phyloP scores from a whole-genome alignment of 164 flowering plant species.

The Houttuynia cordata region DNA sequence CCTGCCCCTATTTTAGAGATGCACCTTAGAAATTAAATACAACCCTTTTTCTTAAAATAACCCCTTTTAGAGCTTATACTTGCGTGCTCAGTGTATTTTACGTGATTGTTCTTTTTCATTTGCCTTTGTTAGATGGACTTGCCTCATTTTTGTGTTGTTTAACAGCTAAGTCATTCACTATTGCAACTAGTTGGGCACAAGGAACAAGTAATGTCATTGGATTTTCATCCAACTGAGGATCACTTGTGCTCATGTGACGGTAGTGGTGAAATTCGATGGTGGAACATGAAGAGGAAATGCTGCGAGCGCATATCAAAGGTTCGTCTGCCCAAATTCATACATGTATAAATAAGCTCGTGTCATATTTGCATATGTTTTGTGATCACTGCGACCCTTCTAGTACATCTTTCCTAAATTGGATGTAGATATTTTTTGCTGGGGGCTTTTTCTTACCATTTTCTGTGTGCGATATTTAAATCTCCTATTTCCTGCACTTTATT shows the following conservation, averaged over 20 bases:
- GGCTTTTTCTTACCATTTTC: no score
- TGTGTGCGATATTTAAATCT: no score
- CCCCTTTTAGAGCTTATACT: no score
- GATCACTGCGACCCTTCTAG: no score
- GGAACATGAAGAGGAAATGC: slow-evolving; percentile 53
- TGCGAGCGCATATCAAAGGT: slow-evolving; percentile 53
- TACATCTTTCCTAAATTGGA: not conserved
- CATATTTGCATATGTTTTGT: no score
- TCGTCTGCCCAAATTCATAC: no score
- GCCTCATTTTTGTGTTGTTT: not conserved
- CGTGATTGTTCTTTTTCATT: no score
- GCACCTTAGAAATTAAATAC: no score
- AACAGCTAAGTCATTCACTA: slow-evolving; percentile 56
- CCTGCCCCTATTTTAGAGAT: no score
- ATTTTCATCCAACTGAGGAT: slow-evolving; percentile 69
- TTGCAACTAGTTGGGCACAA: slow-evolving; percentile 66
- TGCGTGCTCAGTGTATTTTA: no score
- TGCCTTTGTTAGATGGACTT: not conserved
- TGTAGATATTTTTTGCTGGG: not conserved
- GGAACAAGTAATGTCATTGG: slow-evolving; percentile 58
- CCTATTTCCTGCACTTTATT: not conserved
- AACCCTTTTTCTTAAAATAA: no score
- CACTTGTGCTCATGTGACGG: slow-evolving; percentile 68
- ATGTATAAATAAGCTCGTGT: no score
- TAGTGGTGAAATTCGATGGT: slow-evolving; percentile 62